Conservation (phyloP, 495 filamentous ascomycete genomes). For the Neurospora sublineolata region DNA sequence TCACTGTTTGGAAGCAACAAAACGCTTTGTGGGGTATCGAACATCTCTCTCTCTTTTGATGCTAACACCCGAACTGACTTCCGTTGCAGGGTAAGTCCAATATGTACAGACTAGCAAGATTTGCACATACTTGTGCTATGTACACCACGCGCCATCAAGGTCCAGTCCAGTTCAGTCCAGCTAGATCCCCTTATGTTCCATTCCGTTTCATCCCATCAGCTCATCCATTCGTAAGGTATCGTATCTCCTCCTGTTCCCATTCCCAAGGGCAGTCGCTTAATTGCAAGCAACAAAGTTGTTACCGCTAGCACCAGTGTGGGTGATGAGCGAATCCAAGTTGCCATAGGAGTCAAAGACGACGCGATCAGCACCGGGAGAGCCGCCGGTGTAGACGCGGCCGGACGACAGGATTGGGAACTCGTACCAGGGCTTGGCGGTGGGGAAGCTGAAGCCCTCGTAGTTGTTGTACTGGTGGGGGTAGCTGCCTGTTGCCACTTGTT, state of each 20-base stretch:
- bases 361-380: conserved; percentile 59
- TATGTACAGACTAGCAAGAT: background rate
- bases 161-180: background rate
- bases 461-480: conserved; percentile 68
- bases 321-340: conserved; percentile 48
- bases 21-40: background rate
- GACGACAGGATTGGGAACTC: conserved; percentile 58
- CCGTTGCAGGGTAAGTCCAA: background rate
- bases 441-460: conserved; percentile 62
- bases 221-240: background rate
- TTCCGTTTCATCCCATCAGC: background rate
- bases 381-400: conserved; percentile 45
- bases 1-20: background rate
- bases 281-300: conserved; percentile 52
- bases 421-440: conserved; percentile 45
- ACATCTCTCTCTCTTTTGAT: background rate
- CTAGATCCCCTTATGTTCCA: background rate
- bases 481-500: conserved; percentile 19
- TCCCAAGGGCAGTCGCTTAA: background rate
- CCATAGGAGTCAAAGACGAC: conserved; percentile 51
- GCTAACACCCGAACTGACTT: background rate
- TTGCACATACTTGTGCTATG: background rate
- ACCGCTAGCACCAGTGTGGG: conserved; percentile 56
- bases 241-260: background rate
- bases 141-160: background rate